A percentile compares a stretch with the other conserved stretches of the same genome.
Evolutionary conservation across 2,329 filamentous ascomycete species (phyloP).

Genomic region (Claviceps sp.): DNA sequence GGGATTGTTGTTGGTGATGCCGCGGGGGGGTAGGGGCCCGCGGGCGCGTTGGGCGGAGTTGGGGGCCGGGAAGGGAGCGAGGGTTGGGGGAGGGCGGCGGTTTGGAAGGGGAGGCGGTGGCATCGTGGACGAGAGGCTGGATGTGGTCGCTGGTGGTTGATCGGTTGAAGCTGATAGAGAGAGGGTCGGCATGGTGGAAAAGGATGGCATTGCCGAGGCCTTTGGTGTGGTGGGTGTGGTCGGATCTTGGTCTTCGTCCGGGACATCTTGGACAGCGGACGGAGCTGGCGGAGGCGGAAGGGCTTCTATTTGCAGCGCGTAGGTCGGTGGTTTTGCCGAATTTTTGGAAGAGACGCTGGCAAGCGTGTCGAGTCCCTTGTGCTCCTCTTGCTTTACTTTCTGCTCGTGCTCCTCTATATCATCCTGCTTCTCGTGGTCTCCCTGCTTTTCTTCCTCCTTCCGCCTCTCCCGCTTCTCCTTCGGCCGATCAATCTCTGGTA

Average conservation of each 20-base stretch:
- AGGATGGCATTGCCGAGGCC: conserved; percentile 19
- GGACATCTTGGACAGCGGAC: conserved; percentile 4
- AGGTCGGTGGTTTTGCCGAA: not conserved
- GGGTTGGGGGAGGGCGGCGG: conserved; percentile 17
- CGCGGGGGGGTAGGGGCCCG: conserved; percentile 29
- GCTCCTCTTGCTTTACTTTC: too few species aligned
- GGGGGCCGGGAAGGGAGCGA: conserved; percentile 33
- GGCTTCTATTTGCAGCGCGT: conserved; percentile 16
- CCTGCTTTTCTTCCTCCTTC: too few species aligned
- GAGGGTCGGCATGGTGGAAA: conserved; percentile 29
- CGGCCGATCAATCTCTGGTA: too few species aligned
- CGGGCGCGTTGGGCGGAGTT: conserved; percentile 39
- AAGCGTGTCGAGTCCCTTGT: too few species aligned
- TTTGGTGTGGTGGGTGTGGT: conserved; percentile 35
- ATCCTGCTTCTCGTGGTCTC: too few species aligned
- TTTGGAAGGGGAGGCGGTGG: conserved; percentile 18
- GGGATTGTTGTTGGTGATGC: conserved; percentile 11
- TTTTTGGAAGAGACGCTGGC: not conserved
- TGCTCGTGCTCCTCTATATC: too few species aligned
- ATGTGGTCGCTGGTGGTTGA: conserved; percentile 1
- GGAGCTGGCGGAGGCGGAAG: conserved; percentile 18
- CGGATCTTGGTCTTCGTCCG: conserved; percentile 17
- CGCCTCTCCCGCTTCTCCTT: too few species aligned
- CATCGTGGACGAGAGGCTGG: conserved; percentile 7
- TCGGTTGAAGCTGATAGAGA: conserved; percentile 20